Conservation (phyloP, 106 monocot species). For the Gastrodia elata region DNA sequence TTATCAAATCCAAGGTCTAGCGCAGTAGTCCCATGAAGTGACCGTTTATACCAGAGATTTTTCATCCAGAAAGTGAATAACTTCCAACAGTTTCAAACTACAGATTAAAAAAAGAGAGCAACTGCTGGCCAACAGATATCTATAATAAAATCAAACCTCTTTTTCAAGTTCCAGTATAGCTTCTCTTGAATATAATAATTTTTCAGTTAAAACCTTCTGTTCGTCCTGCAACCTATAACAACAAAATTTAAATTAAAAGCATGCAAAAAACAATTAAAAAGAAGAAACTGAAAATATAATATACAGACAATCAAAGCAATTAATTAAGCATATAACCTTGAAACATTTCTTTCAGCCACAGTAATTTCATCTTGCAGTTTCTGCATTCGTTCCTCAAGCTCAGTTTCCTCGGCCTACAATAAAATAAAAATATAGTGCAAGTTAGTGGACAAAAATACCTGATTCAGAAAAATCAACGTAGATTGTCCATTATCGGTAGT, state of each 20-base stretch:
- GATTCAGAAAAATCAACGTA: neutral
- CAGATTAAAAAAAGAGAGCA: neutral
- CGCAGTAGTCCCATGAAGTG: too few species aligned
- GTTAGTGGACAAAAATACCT: neutral
- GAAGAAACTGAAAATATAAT: neutral
- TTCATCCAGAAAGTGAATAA: neutral
- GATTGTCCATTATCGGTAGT: neutral
- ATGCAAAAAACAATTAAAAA: neutral
- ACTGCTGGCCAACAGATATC: neutral
- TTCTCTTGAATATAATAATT: conserved; percentile 25
- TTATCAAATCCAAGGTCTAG: neutral
- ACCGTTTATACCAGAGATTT: too few species aligned
- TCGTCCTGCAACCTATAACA: conserved; percentile 60
- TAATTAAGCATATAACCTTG: conserved; percentile 34
- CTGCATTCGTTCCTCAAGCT: conserved; percentile 34
- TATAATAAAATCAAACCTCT: conserved; percentile 35
- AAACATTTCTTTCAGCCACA: conserved; percentile 24
- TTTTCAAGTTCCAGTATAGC: conserved; percentile 34
- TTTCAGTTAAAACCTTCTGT: conserved; percentile 48
- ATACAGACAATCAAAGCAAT: neutral
- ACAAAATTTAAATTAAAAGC: conserved; percentile 5
- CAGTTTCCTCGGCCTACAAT: conserved; percentile 61
- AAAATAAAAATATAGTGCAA: neutral
- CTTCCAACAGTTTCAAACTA: neutral
- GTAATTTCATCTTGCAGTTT: conserved; percentile 49